Base-by-base conservation (phyloP, 2,329 filamentous ascomycete species). In the Colletotrichum sp. region DNA sequence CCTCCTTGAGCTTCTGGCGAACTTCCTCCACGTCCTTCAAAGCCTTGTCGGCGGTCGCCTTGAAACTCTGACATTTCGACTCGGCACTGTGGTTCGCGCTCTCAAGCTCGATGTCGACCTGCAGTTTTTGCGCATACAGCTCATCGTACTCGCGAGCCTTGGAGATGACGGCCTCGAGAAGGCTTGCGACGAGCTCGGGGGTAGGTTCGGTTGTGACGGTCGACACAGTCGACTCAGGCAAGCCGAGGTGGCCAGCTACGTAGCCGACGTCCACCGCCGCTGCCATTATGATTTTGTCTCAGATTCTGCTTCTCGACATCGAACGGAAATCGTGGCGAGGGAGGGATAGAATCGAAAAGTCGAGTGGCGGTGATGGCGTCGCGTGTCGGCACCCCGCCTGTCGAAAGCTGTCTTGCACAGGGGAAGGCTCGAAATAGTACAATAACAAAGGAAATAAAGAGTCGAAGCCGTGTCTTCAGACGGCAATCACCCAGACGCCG, bases 101-200 rank as follows among this genome's bases (percentile, higher is more conserved):
- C 84, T 99, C 97, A 9, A 98, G 91, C 87, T 98, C 96, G 60
- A 99, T 97, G 81, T 98, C 95, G 61, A 95, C 88, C 79, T 95
- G 93, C 60, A 98, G 90, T 86, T 98, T 98, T 78, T 98, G 95
- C 12, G 96, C 93, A 80, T 94, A 95, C 55, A 98, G 87, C 52
- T 93, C 91, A 82, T 98, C 95, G 80, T 92, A 93, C 81, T 98
- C 95, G 80, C 93, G 94, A 44, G 95, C 95, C 84, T 97, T 98
- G 34, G 88, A 87, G 28, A 93, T 91, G 69, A 98, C 91, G 30
- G 94, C 93, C 77, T 91, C 89, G 55, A 99, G 90, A 68, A 99
- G 89, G 57, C 91, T 88, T 74, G 91, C 90, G 78, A 98, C 94
- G 30, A 98, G 91, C 15, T 98, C 95, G 77, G 90, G 87, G 5